phyloP scores from a whole-genome alignment of 306 rosid genomes.

The Castanea sativa region DNA sequence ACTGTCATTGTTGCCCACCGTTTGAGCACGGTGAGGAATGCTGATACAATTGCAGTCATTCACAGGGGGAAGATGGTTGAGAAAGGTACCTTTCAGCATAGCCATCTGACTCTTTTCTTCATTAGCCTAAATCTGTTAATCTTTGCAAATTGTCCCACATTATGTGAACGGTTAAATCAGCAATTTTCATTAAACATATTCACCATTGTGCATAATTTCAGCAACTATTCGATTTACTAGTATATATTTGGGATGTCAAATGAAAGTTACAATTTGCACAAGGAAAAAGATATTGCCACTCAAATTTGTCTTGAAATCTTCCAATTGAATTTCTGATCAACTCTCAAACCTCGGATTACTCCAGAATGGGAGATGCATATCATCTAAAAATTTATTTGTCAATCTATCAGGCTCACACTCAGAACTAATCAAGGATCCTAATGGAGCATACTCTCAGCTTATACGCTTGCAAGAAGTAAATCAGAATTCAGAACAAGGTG shows the following conservation, averaged over 20 bases:
- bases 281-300: neutral
- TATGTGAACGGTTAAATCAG: neutral
- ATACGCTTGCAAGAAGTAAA: conserved; percentile 53
- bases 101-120: neutral
- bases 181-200: neutral
- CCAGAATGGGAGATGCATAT: neutral
- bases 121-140: neutral
- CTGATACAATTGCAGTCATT: conserved; percentile 82
- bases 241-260: neutral
- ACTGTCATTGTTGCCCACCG: conserved; percentile 94
- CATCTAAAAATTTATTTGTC: conserved; percentile 1
- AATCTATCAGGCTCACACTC: conserved; percentile 53
- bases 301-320: neutral
- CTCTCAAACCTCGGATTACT: neutral
- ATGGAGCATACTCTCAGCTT: conserved; percentile 68
- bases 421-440: conserved; percentile 50
- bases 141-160: neutral
- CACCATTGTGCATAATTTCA: no score
- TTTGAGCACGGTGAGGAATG: conserved; percentile 83
- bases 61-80: conserved; percentile 93
- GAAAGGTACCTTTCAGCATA: conserved; percentile 48
- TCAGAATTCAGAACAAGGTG: conserved; percentile 4
- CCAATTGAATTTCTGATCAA: neutral
- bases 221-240: neutral
- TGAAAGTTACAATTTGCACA: neutral